These are phyloP conservation scores for Irpex rosettiformis DNA, from an alignment of 1,284 basidiomycete species.

Conservation along the genomic window DNA sequence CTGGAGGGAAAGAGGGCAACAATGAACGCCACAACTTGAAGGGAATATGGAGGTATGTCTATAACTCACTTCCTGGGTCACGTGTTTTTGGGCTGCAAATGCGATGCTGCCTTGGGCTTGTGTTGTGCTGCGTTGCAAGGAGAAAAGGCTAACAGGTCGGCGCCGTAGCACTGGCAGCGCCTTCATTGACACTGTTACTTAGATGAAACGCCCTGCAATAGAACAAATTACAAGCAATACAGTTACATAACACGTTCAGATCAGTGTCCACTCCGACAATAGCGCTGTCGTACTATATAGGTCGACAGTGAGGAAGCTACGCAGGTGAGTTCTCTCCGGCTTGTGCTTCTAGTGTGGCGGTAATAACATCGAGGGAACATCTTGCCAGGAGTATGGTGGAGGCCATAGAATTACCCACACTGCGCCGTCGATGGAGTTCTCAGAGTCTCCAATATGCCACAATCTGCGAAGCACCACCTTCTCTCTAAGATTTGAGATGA, in stretches of 20 bases:
- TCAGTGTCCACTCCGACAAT: background rate
- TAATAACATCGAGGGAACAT: background rate
- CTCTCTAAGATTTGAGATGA: background rate
- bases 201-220: background rate
- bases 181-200: background rate
- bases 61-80: background rate
- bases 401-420: background rate
- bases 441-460: background rate
- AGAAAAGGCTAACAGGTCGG: background rate
- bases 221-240: background rate
- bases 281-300: background rate
- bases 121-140: background rate
- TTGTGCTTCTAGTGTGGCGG: background rate
- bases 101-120: background rate
- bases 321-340: background rate
- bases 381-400: background rate
- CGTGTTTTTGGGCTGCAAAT: background rate
- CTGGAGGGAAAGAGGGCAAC: background rate
- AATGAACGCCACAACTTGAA: background rate
- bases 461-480: background rate
- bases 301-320: background rate
- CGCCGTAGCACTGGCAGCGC: background rate
- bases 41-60: background rate
- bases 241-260: background rate
- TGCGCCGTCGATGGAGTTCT: background rate